These are phyloP conservation scores for Gliomastix tumulicola DNA, from an alignment of 2,329 filamentous ascomycete genomes.

Conservation along the genomic window DNA sequence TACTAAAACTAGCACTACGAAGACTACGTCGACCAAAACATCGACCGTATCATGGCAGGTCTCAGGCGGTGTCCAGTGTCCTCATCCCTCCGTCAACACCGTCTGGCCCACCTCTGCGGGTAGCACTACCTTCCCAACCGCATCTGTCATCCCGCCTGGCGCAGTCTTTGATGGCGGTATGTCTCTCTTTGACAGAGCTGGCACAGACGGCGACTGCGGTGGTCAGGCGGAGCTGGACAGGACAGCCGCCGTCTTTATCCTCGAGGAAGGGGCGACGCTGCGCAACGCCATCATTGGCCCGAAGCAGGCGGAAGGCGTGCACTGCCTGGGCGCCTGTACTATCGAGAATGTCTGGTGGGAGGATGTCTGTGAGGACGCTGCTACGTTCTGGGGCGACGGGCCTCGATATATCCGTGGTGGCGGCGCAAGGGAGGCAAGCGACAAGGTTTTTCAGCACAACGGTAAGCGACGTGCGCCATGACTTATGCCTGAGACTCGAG, in stretches of 20 bases:
- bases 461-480: conserved; percentile 33
- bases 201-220: too few relatives aligned
- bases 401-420: conserved; percentile 33
- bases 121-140: too few relatives aligned
- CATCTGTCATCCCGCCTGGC: too few relatives aligned
- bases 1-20: too few relatives aligned
- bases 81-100: too few relatives aligned
- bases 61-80: too few relatives aligned
- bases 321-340: conserved; percentile 23
- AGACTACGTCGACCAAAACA: too few relatives aligned
- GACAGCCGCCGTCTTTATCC: conserved; percentile 10
- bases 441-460: conserved; percentile 41
- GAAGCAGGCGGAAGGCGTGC: conserved; percentile 15
- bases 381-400: conserved; percentile 16
- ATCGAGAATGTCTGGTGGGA: conserved; percentile 30
- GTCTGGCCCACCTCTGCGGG: too few relatives aligned
- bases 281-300: conserved; percentile 13
- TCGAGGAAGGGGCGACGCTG: conserved; percentile 10
- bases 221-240: conserved; percentile 1
- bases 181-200: too few relatives aligned
- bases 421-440: conserved; percentile 31
- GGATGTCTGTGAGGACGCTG: conserved; percentile 27
- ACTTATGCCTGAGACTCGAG: conserved; percentile 11
- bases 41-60: too few relatives aligned
- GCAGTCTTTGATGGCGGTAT: conserved; percentile 24